Conservation (phyloP, 441 rosid genomes). For the Sinapis alba region DNA sequence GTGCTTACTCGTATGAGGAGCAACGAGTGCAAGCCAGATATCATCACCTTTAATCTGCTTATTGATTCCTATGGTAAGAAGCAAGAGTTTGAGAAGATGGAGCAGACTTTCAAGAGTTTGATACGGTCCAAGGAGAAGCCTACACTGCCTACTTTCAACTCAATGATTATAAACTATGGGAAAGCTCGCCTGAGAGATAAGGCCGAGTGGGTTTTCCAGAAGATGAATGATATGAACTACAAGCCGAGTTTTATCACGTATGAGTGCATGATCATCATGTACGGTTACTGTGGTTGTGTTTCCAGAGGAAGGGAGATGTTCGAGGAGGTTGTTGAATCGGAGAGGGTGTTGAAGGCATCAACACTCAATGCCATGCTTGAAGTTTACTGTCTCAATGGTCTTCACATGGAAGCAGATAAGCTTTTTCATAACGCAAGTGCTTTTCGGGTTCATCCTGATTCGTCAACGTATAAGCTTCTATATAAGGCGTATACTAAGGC, state of each 20-base stretch:
- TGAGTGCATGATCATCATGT: slow-evolving; percentile 79
- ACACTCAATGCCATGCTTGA: slow-evolving; percentile 75
- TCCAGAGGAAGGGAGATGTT: slow-evolving; percentile 74
- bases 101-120: slow-evolving; percentile 81
- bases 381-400: slow-evolving; percentile 66
- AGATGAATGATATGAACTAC: slow-evolving; percentile 72
- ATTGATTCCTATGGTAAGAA: slow-evolving; percentile 87
- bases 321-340: slow-evolving; percentile 57
- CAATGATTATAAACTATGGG: slow-evolving; percentile 86
- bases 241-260: slow-evolving; percentile 66
- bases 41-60: slow-evolving; percentile 75
- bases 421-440: slow-evolving; percentile 53
- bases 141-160: slow-evolving; percentile 83
- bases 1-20: slow-evolving; percentile 78
- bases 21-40: slow-evolving; percentile 74
- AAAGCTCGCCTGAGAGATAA: slow-evolving; percentile 77
- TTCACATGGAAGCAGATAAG: slow-evolving; percentile 68
- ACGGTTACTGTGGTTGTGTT: slow-evolving; percentile 72
- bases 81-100: slow-evolving; percentile 95
- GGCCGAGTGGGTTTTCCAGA: slow-evolving; percentile 63
- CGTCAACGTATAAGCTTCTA: slow-evolving; percentile 83
- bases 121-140: slow-evolving; percentile 80
- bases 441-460: slow-evolving; percentile 50
- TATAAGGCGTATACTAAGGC: slow-evolving; percentile 84
- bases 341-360: slow-evolving; percentile 62